A percentile compares a stretch with the other conserved stretches of the same genome.
phyloP scores from a whole-genome alignment of 192 early-diverging fungal species.

The Linnemannia zychae region DNA sequence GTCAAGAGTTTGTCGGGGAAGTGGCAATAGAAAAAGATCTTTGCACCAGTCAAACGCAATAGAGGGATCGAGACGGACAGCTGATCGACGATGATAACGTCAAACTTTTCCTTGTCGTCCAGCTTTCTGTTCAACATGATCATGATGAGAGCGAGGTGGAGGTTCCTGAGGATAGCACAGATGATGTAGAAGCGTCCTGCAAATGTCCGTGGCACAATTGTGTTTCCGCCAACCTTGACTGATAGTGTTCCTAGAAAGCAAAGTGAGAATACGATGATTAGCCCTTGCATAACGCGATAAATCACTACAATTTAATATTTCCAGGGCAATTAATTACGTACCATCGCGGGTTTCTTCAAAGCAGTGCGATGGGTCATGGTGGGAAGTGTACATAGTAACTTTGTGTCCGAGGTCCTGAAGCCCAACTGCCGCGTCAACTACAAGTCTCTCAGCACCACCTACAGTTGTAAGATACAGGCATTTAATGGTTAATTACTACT shows the following conservation, averaged over 20 bases:
- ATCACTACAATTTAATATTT: background rate
- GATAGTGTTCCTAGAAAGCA: conserved; percentile 84
- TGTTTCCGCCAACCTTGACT: conserved; percentile 80
- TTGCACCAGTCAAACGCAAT: conserved; percentile 71
- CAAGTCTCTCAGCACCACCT: conserved; percentile 95
- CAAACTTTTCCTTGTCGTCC: conserved; percentile 63
- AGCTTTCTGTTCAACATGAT: conserved; percentile 56
- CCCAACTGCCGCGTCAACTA: conserved; percentile 92
- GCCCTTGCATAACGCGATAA: no score
- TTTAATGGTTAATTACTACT: background rate
- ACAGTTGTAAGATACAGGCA: background rate
- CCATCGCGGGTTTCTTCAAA: conserved; percentile 94
- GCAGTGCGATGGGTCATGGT: conserved; percentile 89
- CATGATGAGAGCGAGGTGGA: conserved; percentile 70
- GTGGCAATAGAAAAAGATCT: conserved; percentile 96
- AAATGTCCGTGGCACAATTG: conserved; percentile 78
- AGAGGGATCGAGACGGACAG: conserved; percentile 89
- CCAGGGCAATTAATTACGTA: conserved; percentile 21
- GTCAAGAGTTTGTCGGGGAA: conserved; percentile 93
- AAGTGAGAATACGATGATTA: no score
- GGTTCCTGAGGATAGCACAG: conserved; percentile 84
- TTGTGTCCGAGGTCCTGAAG: conserved; percentile 84
- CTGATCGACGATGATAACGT: conserved; percentile 91
- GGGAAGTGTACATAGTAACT: conserved; percentile 89
- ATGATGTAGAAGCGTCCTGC: conserved; percentile 82